Percentiles rank a stretch among this genome's conserved stretches.
Evolutionary conservation across 148 eudicot species (phyloP).

Genomic region (Dianthus caryophyllus): DNA sequence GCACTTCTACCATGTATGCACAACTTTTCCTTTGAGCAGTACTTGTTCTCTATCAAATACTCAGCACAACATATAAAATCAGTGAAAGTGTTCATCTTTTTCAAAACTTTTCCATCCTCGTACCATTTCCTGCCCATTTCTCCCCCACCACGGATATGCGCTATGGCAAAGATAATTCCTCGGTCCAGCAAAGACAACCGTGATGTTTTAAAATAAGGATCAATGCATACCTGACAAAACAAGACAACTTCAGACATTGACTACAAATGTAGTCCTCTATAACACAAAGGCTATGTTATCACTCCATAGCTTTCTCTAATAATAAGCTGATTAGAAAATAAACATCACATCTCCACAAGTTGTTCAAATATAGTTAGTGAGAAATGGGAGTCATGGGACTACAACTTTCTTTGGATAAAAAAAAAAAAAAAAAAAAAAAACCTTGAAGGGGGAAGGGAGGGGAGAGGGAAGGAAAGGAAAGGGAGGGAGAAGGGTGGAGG

Average conservation of each 20-base stretch:
- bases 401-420: too few relatives aligned
- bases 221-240: slow-evolving; percentile 49
- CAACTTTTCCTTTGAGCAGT: slow-evolving; percentile 79
- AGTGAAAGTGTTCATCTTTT: slow-evolving; percentile 78
- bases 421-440: too few relatives aligned
- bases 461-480: too few relatives aligned
- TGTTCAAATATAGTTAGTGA: too few relatives aligned
- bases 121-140: slow-evolving; percentile 98
- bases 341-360: too few relatives aligned
- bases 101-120: slow-evolving; percentile 71
- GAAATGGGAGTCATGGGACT: too few relatives aligned
- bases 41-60: slow-evolving; percentile 69
- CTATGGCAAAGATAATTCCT: slow-evolving; percentile 67
- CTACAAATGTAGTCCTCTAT: neutral
- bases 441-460: too few relatives aligned
- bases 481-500: too few relatives aligned
- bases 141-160: slow-evolving; percentile 94
- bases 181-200: slow-evolving; percentile 81
- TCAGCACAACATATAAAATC: slow-evolving; percentile 86
- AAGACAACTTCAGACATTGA: neutral
- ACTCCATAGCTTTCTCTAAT: neutral
- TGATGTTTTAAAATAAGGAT: slow-evolving; percentile 64
- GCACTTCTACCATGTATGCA: slow-evolving; percentile 92
- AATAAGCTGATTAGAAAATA: neutral
- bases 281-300: neutral